Conservation (phyloP, 805 yeast species). For the Zygosaccharomyces rouxii region DNA sequence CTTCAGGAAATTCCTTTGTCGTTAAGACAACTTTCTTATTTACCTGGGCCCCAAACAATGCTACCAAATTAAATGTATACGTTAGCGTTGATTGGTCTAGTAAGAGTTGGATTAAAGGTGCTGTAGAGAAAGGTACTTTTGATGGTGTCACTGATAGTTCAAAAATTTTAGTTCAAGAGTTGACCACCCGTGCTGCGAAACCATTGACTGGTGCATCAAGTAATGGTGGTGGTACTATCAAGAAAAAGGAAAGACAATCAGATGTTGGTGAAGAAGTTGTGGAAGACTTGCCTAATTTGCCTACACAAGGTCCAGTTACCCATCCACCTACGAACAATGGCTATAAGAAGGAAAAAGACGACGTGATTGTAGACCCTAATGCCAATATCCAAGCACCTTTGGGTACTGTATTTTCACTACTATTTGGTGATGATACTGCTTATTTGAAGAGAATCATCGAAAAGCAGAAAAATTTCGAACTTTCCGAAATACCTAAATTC, state of each 20-base stretch:
- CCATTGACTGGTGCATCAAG: not conserved
- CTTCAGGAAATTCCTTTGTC: slow-evolving; percentile 65
- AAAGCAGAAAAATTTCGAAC: slow-evolving; percentile 58
- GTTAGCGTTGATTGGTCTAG: slow-evolving; percentile 67
- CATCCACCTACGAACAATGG: slow-evolving; percentile 45
- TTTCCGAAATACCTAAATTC: slow-evolving; percentile 49
- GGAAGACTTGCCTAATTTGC: slow-evolving; percentile 24
- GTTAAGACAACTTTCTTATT: slow-evolving; percentile 55
- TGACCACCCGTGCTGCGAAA: slow-evolving; percentile 37
- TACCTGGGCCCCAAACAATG: slow-evolving; percentile 58
- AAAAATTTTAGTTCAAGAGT: slow-evolving; percentile 42
- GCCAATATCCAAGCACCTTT: slow-evolving; percentile 57
- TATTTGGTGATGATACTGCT: slow-evolving; percentile 58
- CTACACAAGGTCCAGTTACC: slow-evolving; percentile 35
- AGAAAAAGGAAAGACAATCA: slow-evolving; percentile 11
- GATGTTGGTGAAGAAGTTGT: slow-evolving; percentile 11
- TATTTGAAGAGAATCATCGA: slow-evolving; percentile 45
- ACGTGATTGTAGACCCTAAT: slow-evolving; percentile 47
- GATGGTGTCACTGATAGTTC: slow-evolving; percentile 67
- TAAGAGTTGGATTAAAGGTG: slow-evolving; percentile 72
- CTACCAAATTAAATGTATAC: slow-evolving; percentile 49
- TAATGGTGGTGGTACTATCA: slow-evolving; percentile 7
- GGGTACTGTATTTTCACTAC: slow-evolving; percentile 53
- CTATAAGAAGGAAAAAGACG: slow-evolving; percentile 45
- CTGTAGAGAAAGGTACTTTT: slow-evolving; percentile 69